Base-by-base conservation (phyloP, 352 stramenopile genomes). In the Phytopythium cucurbitacearum region DNA sequence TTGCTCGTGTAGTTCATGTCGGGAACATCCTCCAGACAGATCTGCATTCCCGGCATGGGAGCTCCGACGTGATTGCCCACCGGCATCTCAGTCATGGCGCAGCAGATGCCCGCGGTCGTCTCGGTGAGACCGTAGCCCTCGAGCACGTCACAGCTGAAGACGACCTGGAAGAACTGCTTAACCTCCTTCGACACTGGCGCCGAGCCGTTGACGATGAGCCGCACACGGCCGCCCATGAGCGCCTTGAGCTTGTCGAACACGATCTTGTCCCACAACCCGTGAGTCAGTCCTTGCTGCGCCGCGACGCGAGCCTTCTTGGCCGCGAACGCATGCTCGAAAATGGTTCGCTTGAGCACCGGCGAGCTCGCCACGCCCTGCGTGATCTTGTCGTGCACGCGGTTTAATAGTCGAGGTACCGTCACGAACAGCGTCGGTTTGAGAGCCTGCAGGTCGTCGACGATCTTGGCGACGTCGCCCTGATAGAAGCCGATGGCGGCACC, bases 61-160 rank as follows among this genome's bases (percentile, higher is more conserved):
- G 82, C 73, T 42, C 97, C 97, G 0, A 99, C 95, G 74, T 99
- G 95, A 5, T 93, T 87, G 5, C 86, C 85, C 35, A 79, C 39
- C 1, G 77, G 74, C 59, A 87, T 83, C 11, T 79, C 64, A 21
- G 55, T 40, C 3, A 64, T 67, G 0, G 80, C 79, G 13, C 98
- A 59, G 5, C 86, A 91, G 4, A 91, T 70, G n/a, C 71, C 83
- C 1, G 89, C 94, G 28, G 85, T 68, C 28, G 91, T 97, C 69
- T 99, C 97, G 0, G 89, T 99, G 61, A 98, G 80, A 15, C 96
- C 97, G 65, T 99, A 99, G 41, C 96, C 96, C 65, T 98, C 92
- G 1, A 97, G 62, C 13, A 99, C 87, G 40, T 85, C 79, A 43
- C 89, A 88, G 55, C 88, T 91, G 50, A 99, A 88, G 36, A 98